phyloP scores from a whole-genome alignment of 2,329 filamentous ascomycete species.

The Arachnomyces sp. region DNA sequence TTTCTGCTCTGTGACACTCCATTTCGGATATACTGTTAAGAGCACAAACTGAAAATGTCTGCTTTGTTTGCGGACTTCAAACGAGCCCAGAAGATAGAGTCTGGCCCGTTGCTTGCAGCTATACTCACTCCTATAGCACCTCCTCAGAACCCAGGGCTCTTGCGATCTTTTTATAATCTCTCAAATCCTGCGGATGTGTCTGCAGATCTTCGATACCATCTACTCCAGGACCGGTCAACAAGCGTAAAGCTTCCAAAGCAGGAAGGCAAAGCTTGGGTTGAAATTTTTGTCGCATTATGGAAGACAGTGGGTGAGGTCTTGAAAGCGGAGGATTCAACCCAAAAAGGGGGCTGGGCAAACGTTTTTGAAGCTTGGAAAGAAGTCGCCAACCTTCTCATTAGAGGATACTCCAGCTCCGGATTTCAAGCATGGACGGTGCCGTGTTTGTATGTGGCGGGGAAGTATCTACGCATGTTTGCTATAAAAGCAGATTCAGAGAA shows the following conservation, averaged over 20 bases:
- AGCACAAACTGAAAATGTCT: constrained; percentile 55
- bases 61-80: constrained; percentile 66
- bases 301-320: constrained; percentile 69
- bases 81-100: constrained; percentile 54
- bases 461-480: constrained; percentile 78
- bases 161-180: constrained; percentile 64
- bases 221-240: constrained; percentile 57
- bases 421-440: constrained; percentile 91
- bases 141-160: constrained; percentile 52
- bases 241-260: constrained; percentile 52
- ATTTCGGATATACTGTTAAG: too few relatives aligned
- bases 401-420: constrained; percentile 67
- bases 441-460: constrained; percentile 78
- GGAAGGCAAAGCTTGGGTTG: constrained; percentile 74
- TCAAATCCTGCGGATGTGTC: constrained; percentile 61
- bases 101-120: constrained; percentile 66
- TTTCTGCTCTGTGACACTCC: too few relatives aligned
- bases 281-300: constrained; percentile 80
- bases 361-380: constrained; percentile 89
- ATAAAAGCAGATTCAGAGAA: constrained; percentile 77
- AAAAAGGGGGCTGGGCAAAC: constrained; percentile 61
- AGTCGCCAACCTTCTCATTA: constrained; percentile 64
- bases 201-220: constrained; percentile 60
- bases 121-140: constrained; percentile 67
- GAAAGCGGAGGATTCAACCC: constrained; percentile 50